A percentile compares a stretch with the other conserved stretches of the same genome.
Evolutionary conservation across 2,329 filamentous ascomycete species (phyloP).

Genomic region (Neofusicoccum parvum): DNA sequence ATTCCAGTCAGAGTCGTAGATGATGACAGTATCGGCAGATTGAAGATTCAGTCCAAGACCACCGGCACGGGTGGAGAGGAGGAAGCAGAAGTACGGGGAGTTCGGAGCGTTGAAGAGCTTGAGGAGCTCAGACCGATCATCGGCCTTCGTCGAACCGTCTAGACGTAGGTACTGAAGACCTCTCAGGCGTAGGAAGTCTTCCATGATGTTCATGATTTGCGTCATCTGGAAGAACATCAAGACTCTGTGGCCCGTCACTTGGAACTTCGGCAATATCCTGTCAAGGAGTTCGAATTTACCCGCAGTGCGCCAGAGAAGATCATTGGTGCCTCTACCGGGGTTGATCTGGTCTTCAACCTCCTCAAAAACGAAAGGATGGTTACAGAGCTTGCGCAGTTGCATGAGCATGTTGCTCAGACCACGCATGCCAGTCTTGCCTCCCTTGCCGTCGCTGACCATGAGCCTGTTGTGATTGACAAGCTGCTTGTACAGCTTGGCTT

Average conservation of each 20-base stretch:
- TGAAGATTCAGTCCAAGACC: conserved; percentile 96
- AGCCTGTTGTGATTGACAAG: conserved; percentile 95
- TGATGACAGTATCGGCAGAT: conserved; percentile 98
- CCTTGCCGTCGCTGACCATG: conserved; percentile 91
- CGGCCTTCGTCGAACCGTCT: conserved; percentile 95
- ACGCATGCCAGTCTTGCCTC: conserved; percentile 89
- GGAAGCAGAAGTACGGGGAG: conserved; percentile 95
- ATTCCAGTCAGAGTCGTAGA: conserved; percentile 99
- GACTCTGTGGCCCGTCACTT: conserved; percentile 86
- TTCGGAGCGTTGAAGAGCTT: conserved; percentile 85
- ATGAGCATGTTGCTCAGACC: conserved; percentile 99
- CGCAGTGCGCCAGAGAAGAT: conserved; percentile 89
- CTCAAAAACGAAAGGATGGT: conserved; percentile 98
- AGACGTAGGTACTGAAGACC: conserved; percentile 86
- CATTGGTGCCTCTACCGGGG: conserved; percentile 82
- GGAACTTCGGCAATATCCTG: conserved; percentile 89
- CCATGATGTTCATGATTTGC: conserved; percentile 99
- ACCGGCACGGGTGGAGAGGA: conserved; percentile 97
- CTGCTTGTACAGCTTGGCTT: conserved; percentile 94
- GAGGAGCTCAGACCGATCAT: conserved; percentile 90
- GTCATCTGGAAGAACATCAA: conserved; percentile 99
- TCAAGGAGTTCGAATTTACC: conserved; percentile 98
- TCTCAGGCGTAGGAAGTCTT: conserved; percentile 88
- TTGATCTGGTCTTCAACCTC: conserved; percentile 99
- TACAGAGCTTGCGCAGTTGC: conserved; percentile 98